Evolutionary conservation across 1,139 yeast genomes (phyloP).

Genomic region (Debaryomyces udenii): DNA sequence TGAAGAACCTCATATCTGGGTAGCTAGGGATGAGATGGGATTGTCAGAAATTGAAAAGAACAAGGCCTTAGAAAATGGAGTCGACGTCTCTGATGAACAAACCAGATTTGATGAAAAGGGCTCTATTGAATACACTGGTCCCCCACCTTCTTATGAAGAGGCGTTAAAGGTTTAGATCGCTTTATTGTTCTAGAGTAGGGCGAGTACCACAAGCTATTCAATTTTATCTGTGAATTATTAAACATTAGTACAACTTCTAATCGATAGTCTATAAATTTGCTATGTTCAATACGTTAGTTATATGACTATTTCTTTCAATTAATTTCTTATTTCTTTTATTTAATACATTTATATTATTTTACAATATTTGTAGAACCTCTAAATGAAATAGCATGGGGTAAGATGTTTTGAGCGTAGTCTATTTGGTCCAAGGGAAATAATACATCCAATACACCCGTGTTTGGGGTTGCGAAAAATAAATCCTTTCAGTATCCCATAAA

Average conservation of each 20-base stretch:
- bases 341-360: background rate
- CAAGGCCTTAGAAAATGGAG: constrained; percentile 56
- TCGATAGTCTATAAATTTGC: background rate
- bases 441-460: background rate
- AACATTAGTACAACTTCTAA: background rate
- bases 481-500: no score
- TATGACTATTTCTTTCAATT: background rate
- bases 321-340: background rate
- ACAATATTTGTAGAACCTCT: background rate
- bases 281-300: no score
- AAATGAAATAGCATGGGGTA: no score
- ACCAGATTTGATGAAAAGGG: constrained; percentile 62
- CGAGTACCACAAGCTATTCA: no score
- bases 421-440: no score
- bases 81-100: constrained; percentile 60
- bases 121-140: constrained; percentile 53
- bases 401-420: no score
- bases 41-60: constrained; percentile 62
- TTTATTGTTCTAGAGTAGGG: background rate
- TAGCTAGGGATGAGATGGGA: constrained; percentile 70
- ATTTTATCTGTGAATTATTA: background rate
- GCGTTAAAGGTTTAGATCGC: constrained; percentile 36
- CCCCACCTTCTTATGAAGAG: constrained; percentile 63
- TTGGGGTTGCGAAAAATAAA: constrained; percentile 5
- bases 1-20: constrained; percentile 69